These are phyloP conservation scores for Candida tibetensis DNA, from an alignment of 805 yeast species.

Conservation along the genomic window DNA sequence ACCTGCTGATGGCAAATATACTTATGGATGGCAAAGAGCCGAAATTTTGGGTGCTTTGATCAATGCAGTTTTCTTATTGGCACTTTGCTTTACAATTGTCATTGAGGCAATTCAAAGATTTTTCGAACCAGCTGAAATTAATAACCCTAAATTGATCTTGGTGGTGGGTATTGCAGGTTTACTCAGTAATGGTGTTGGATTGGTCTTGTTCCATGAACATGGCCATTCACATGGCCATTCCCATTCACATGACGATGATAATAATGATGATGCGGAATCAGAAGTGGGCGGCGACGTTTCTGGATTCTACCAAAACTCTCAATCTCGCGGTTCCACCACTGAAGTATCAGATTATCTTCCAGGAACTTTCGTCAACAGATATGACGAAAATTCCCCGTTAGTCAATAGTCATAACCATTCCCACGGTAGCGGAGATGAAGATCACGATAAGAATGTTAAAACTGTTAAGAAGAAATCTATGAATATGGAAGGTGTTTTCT, in stretches of 20 bases:
- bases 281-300: constrained; percentile 1
- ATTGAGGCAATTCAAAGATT: constrained; percentile 92
- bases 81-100: constrained; percentile 86
- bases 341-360: constrained; percentile 43
- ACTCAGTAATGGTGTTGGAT: constrained; percentile 76
- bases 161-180: constrained; percentile 84
- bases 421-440: constrained; percentile 11
- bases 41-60: constrained; percentile 93
- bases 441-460: constrained; percentile 11
- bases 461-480: constrained; percentile 52
- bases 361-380: constrained; percentile 43
- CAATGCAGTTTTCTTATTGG: constrained; percentile 89
- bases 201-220: constrained; percentile 81
- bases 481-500: constrained; percentile 95
- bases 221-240: constrained; percentile 47
- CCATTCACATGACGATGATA: constrained; percentile 21
- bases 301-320: constrained; percentile 6
- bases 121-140: constrained; percentile 71
- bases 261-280: constrained; percentile 2
- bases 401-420: constrained; percentile 20
- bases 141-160: constrained; percentile 79
- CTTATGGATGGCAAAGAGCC: constrained; percentile 98
- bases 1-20: constrained; percentile 82
- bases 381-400: constrained; percentile 38
- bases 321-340: constrained; percentile 22